These are phyloP conservation scores for Scortechinia acanthostroma DNA, from an alignment of 2,329 filamentous ascomycete species.

Conservation along the genomic window DNA sequence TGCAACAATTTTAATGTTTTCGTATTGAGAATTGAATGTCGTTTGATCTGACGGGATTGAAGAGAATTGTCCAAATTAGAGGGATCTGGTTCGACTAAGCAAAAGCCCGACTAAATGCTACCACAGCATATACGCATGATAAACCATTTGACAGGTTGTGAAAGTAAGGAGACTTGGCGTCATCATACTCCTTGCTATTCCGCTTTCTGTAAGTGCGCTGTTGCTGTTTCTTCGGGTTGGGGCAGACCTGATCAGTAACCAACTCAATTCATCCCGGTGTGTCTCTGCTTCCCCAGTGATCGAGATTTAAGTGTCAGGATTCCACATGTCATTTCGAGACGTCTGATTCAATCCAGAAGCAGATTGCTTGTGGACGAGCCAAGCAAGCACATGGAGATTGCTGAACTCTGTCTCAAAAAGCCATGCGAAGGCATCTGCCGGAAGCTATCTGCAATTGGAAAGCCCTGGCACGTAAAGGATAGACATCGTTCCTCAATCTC, in stretches of 20 bases:
- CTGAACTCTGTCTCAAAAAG: too few relatives aligned
- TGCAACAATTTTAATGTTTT: too few relatives aligned
- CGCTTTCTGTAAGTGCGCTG: slow-evolving; percentile 11
- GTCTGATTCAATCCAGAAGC: slow-evolving; percentile 14
- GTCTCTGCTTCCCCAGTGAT: slow-evolving; percentile 7
- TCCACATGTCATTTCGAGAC: slow-evolving; percentile 19
- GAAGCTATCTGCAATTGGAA: slow-evolving; percentile 9
- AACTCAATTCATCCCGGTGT: slow-evolving; percentile 9
- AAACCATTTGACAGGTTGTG: too few relatives aligned
- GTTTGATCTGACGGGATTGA: too few relatives aligned
- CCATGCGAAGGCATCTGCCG: too few relatives aligned
- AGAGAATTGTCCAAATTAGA: too few relatives aligned
- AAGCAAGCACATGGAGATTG: slow-evolving; percentile 11
- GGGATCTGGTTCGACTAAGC: too few relatives aligned
- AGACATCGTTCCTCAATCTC: background rate
- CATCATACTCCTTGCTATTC: slow-evolving; percentile 11
- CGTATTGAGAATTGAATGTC: too few relatives aligned
- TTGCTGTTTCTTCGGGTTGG: slow-evolving; percentile 6
- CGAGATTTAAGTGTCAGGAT: slow-evolving; percentile 8
- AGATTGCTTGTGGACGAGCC: slow-evolving; percentile 19
- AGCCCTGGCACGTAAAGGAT: slow-evolving; percentile 5
- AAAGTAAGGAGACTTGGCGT: too few relatives aligned
- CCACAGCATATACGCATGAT: too few relatives aligned
- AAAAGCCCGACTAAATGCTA: too few relatives aligned
- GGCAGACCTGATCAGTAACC: slow-evolving; percentile 4